Percentiles rank a stretch among this genome's conserved stretches.
Evolutionary conservation across 257 asterid species (phyloP).

Genomic region (Sherardia arvensis): DNA sequence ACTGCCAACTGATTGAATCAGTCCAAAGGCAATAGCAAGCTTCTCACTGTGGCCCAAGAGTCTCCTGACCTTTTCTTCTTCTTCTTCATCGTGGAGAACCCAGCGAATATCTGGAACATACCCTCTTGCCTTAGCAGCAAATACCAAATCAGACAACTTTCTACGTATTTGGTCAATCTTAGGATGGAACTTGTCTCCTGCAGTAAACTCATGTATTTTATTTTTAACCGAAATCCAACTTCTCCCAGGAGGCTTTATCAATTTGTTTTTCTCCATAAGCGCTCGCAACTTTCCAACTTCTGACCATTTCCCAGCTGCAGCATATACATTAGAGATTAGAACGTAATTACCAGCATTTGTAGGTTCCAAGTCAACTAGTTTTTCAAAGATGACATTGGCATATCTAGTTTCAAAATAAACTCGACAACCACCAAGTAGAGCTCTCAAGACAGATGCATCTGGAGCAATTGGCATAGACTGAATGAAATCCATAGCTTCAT

Average conservation of each 20-base stretch:
- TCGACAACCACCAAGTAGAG: constrained; percentile 22
- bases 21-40: constrained; percentile 28
- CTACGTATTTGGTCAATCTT: constrained; percentile 8
- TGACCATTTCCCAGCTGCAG: constrained; percentile 22
- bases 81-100: constrained; percentile 28
- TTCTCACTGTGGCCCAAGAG: constrained; percentile 28
- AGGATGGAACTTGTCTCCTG: constrained; percentile 26
- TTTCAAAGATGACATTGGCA: constrained; percentile 9
- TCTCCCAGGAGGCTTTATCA: constrained; percentile 24
- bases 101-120: constrained; percentile 22
- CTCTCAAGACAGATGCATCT: constrained; percentile 21
- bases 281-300: constrained; percentile 20
- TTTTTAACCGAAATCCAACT: constrained; percentile 22
- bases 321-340: constrained; percentile 20
- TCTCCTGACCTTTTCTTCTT: constrained; percentile 17
- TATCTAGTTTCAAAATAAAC: constrained; percentile 14
- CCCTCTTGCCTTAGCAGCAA: constrained; percentile 11
- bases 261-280: constrained; percentile 13
- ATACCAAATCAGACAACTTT: constrained; percentile 13
- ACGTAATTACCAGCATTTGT: constrained; percentile 24
- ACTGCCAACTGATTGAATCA: constrained; percentile 12
- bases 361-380: constrained; percentile 20
- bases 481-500: constrained; percentile 20
- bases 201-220: constrained; percentile 17
- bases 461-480: constrained; percentile 21